These are phyloP conservation scores for Colletotrichum somersetense DNA, from an alignment of 2,329 filamentous ascomycete genomes.

Conservation along the genomic window DNA sequence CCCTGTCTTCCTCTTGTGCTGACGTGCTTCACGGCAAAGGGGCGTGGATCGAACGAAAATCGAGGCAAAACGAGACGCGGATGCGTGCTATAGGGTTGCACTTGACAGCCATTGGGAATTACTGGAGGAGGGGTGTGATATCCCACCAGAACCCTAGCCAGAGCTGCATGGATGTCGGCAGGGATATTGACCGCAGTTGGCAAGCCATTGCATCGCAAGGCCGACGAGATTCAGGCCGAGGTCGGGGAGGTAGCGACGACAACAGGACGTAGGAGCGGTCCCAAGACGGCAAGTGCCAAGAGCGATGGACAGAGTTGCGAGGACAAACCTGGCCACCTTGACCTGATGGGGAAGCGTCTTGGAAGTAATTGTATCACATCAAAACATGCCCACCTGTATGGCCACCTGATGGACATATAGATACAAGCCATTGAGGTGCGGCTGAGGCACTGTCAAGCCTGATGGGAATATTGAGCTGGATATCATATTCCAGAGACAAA, in stretches of 20 bases:
- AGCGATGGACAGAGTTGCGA: background rate
- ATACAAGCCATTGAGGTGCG: background rate
- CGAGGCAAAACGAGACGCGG: conserved; percentile 12
- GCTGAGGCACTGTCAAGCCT: background rate
- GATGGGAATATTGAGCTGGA: background rate
- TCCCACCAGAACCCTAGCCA: conserved; percentile 15
- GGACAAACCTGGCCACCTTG: conserved; percentile 3
- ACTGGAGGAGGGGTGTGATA: conserved; percentile 24
- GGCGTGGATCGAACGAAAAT: conserved; percentile 34
- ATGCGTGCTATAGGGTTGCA: conserved; percentile 15
- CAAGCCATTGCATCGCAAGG: conserved; percentile 29
- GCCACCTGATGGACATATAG: background rate
- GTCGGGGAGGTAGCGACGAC: conserved; percentile 3
- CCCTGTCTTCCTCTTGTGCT: conserved; percentile 18
- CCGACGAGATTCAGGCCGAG: conserved; percentile 4
- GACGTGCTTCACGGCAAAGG: conserved; percentile 22
- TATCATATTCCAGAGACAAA: background rate
- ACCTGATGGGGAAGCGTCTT: conserved; percentile 26
- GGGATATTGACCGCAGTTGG: conserved; percentile 19
- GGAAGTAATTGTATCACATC: background rate
- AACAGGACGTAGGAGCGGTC: conserved; percentile 2
- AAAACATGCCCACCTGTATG: background rate
- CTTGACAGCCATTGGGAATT: conserved; percentile 29
- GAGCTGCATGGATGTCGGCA: conserved; percentile 35
- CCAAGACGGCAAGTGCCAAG: conserved; percentile 11